Evolutionary conservation across 2,329 filamentous ascomycete genomes (phyloP).

Genomic region (Apiospora aurea): DNA sequence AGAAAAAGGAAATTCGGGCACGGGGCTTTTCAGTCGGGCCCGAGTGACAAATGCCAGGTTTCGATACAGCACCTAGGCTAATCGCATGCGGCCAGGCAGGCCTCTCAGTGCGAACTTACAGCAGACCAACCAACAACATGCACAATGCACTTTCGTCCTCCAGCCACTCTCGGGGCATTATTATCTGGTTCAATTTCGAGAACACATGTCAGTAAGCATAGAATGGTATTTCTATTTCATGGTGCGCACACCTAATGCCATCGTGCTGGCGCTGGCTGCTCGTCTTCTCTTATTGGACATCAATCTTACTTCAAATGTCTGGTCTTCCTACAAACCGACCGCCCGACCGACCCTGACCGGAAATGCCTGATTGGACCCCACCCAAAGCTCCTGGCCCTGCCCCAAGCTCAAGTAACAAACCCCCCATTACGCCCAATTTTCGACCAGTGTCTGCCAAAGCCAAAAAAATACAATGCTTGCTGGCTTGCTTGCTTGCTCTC

Average conservation of each 20-base stretch:
- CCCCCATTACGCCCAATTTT: conserved; percentile 2
- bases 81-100: neutral
- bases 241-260: neutral
- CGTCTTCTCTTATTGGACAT: neutral
- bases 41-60: neutral
- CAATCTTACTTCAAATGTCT: conserved; percentile 5
- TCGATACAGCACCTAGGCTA: neutral
- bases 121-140: neutral
- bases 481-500: conserved; percentile 8
- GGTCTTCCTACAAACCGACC: neutral
- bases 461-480: neutral
- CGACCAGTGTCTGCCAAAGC: neutral
- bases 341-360: neutral
- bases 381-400: neutral
- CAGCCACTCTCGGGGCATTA: no score
- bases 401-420: neutral
- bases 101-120: neutral
- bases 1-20: neutral
- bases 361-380: neutral
- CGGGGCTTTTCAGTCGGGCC: neutral
- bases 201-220: neutral
- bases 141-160: neutral
- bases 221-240: conserved; percentile 5
- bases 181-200: neutral
- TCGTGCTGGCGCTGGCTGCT: no score